These are phyloP conservation scores for Silene noctiflora DNA, from an alignment of 179 eudicot species.

Conservation along the genomic window DNA sequence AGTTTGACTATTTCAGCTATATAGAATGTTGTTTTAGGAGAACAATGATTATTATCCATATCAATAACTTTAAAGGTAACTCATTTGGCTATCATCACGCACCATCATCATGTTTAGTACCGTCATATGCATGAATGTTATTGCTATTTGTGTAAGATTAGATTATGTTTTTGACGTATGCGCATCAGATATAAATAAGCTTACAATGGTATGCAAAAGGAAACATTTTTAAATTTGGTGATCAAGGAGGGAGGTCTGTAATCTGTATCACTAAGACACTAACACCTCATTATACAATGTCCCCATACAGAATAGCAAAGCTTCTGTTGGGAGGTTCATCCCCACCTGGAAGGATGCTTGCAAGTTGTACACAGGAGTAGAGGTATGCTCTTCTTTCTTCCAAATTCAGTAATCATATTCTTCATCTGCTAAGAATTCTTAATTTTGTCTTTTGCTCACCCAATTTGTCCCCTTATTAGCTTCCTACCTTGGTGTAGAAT, in stretches of 20 bases:
- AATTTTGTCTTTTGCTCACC: too few species aligned
- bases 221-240: background rate
- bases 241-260: background rate
- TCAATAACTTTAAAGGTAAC: too few species aligned
- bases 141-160: background rate
- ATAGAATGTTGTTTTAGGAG: too few species aligned
- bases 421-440: too few species aligned
- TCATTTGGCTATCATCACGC: too few species aligned
- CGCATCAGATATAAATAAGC: background rate
- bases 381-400: constrained; percentile 39
- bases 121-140: background rate
- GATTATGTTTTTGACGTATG: too few species aligned
- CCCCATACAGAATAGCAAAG: constrained; percentile 21
- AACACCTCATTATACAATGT: background rate
- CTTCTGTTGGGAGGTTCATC: constrained; percentile 45
- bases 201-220: background rate
- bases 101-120: constrained; percentile 30
- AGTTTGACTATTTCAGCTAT: too few species aligned
- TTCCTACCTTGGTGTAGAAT: background rate
- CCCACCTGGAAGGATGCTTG: constrained; percentile 71
- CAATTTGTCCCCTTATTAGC: background rate
- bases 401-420: too few species aligned
- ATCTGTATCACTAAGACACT: background rate
- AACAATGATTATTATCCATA: too few species aligned
- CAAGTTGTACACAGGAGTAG: constrained; percentile 34